Conservation (phyloP, 1,284 basidiomycete species). For the Austroboletus sp. region DNA sequence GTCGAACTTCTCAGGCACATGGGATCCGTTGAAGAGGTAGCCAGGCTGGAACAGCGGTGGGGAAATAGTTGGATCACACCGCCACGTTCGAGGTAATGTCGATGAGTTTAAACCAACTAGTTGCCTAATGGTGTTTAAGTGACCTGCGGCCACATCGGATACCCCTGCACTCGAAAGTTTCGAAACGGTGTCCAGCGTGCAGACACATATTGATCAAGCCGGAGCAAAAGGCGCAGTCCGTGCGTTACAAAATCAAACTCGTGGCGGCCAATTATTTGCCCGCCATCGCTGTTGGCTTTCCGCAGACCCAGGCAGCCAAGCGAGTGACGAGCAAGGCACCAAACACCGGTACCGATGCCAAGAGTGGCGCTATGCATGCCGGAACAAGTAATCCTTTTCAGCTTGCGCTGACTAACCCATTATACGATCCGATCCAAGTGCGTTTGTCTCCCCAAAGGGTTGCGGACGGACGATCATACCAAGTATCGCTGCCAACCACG, state of each 20-base stretch:
- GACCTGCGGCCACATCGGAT: slow-evolving; percentile 83
- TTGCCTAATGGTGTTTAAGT: slow-evolving; percentile 37
- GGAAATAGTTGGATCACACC: slow-evolving; percentile 71
- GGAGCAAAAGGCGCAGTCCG: slow-evolving; percentile 90
- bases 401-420: slow-evolving; percentile 83
- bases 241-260: slow-evolving; percentile 94
- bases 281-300: slow-evolving; percentile 68
- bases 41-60: slow-evolving; percentile 76
- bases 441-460: slow-evolving; percentile 65
- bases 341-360: slow-evolving; percentile 39
- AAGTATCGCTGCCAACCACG: slow-evolving; percentile 66
- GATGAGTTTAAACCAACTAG: background rate
- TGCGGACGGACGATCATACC: slow-evolving; percentile 46
- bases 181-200: slow-evolving; percentile 91
- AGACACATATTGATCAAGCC: slow-evolving; percentile 97
- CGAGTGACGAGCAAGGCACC: slow-evolving; percentile 42
- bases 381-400: slow-evolving; percentile 82
- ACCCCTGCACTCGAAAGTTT: slow-evolving; percentile 85
- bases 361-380: slow-evolving; percentile 49
- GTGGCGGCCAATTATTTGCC: slow-evolving; percentile 92
- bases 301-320: slow-evolving; percentile 48
- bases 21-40: slow-evolving; percentile 57
- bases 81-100: slow-evolving; percentile 51
- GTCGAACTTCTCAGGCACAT: slow-evolving; percentile 62
- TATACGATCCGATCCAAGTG: slow-evolving; percentile 90